Conservation (phyloP, 495 filamentous ascomycete species). For the Xylaria acuta region DNA sequence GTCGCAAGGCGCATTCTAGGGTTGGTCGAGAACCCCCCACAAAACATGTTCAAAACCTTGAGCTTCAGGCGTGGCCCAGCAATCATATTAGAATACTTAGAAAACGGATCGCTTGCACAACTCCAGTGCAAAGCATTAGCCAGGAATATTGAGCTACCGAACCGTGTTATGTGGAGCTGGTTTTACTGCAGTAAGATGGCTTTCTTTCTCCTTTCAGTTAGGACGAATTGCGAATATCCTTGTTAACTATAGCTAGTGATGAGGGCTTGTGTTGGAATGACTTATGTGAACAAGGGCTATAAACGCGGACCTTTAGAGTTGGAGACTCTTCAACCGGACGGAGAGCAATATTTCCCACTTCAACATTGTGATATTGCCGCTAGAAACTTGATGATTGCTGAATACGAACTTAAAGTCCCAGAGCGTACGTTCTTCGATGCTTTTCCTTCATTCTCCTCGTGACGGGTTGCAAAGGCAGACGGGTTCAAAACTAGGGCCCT, state of each 20-base stretch:
- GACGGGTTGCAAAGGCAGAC: not conserved
- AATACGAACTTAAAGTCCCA: not conserved
- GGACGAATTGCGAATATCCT: not conserved
- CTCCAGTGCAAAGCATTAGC: not conserved
- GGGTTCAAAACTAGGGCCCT: not conserved
- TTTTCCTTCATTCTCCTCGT: not conserved
- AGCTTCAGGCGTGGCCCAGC: not conserved
- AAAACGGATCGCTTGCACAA: not conserved
- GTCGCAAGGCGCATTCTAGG: not conserved
- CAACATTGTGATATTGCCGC: not conserved
- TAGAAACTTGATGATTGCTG: not conserved
- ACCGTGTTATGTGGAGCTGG: constrained; percentile 12
- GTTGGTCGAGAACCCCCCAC: not conserved
- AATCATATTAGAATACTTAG: not conserved
- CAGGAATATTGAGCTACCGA: not conserved
- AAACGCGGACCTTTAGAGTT: not conserved
- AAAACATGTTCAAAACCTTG: constrained; percentile 15
- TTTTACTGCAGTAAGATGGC: constrained; percentile 1
- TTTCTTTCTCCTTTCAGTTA: not conserved
- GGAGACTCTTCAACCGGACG: not conserved
- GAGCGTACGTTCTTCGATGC: not conserved
- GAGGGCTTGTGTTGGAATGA: constrained; percentile 4
- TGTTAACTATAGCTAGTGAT: constrained; percentile 3
- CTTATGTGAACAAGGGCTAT: not conserved
- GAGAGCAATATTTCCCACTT: not conserved